These are phyloP conservation scores for Helianthus tuberosus DNA, from an alignment of 129 eudicot genomes.

Conservation along the genomic window DNA sequence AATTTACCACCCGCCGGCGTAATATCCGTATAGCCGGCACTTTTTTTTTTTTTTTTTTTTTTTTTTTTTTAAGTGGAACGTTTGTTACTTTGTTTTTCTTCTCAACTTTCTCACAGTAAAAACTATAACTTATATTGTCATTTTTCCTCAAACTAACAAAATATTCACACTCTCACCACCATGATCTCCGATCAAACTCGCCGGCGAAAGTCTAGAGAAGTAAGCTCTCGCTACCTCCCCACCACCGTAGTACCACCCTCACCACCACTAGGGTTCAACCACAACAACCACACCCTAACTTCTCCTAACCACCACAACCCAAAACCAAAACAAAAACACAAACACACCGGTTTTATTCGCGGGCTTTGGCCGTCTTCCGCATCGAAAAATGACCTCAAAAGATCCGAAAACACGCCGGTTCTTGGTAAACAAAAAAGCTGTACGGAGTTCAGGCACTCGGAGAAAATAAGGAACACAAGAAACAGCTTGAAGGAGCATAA, in stretches of 20 bases:
- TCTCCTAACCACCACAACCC: slow-evolving; percentile 42
- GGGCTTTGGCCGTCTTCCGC: slow-evolving; percentile 76
- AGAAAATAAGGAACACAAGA: not conserved
- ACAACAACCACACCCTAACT: slow-evolving; percentile 12
- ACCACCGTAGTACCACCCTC: slow-evolving; percentile 23
- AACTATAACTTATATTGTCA: not conserved
- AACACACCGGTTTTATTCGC: slow-evolving; percentile 50
- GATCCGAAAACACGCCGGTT: slow-evolving; percentile 14
- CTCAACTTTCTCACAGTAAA: slow-evolving; percentile 13
- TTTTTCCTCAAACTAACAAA: not conserved
- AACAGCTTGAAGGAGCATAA: slow-evolving; percentile 40
- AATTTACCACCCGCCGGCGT: slow-evolving; percentile 52
- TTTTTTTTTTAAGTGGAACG: slow-evolving; percentile 28
- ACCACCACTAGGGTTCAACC: slow-evolving; percentile 24
- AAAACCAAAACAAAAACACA: slow-evolving; percentile 39
- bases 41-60: too few relatives aligned
- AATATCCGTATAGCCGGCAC: slow-evolving; percentile 56
- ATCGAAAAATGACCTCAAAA: slow-evolving; percentile 18
- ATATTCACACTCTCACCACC: not conserved
- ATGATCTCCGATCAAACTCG: slow-evolving; percentile 41
- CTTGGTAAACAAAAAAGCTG: slow-evolving; percentile 52
- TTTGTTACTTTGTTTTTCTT: slow-evolving; percentile 50
- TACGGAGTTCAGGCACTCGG: slow-evolving; percentile 50
- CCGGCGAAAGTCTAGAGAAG: slow-evolving; percentile 63
- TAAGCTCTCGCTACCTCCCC: slow-evolving; percentile 66